Evolutionary conservation across 2,329 filamentous ascomycete species (phyloP).

Genomic region (Metarhizium anisopliae): DNA sequence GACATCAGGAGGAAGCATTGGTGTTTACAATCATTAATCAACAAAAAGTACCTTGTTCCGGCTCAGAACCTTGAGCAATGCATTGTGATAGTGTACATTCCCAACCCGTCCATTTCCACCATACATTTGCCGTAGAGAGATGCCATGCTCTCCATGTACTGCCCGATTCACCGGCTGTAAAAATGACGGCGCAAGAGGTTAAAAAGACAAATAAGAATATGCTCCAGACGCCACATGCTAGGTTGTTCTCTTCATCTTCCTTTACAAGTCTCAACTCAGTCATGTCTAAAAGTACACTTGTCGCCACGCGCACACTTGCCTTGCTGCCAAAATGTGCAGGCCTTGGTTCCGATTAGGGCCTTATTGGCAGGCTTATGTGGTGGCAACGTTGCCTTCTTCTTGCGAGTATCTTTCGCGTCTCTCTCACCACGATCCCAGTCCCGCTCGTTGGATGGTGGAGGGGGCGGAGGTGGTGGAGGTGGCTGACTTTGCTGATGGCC

Average conservation of each 20-base stretch:
- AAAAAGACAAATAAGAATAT: not conserved
- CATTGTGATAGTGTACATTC: conserved; percentile 5
- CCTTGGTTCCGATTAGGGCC: conserved; percentile 54
- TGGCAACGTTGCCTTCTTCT: conserved; percentile 30
- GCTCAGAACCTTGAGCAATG: not conserved
- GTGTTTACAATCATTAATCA: not conserved
- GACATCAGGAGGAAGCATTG: not conserved
- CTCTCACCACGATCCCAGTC: conserved; percentile 22
- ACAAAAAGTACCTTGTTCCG: not conserved
- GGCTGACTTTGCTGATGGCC: conserved; percentile 19
- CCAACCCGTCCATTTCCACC: not conserved
- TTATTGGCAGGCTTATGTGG: conserved; percentile 41
- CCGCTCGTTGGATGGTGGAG: conserved; percentile 4
- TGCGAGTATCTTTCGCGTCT: conserved; percentile 28
- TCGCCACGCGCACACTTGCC: conserved; percentile 66
- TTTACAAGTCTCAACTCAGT: conserved; percentile 21
- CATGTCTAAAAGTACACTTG: conserved; percentile 66
- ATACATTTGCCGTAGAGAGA: not conserved
- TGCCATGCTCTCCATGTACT: not conserved
- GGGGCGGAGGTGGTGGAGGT: conserved; percentile 13
- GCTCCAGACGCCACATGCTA: conserved; percentile 5
- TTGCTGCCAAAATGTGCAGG: conserved; percentile 61
- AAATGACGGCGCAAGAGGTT: not conserved
- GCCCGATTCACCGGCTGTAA: not conserved
- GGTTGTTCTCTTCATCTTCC: not conserved